phyloP scores from a whole-genome alignment of 257 asterid species.

The Penstemon eatonii region DNA sequence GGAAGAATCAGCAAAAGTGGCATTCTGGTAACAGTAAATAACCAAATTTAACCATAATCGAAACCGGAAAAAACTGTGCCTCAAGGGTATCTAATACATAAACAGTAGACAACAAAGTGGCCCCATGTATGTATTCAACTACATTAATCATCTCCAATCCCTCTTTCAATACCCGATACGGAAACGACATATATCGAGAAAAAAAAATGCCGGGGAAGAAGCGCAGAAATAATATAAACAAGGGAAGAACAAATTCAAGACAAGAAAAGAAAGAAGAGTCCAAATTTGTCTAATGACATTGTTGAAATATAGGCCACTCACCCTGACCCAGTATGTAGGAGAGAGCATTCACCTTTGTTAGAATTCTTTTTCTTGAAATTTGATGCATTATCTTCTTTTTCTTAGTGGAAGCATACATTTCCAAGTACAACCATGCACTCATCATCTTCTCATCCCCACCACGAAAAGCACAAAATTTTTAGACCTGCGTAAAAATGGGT shows the following conservation, averaged over 20 bases:
- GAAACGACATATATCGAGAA: constrained; percentile 26
- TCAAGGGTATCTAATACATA: constrained; percentile 31
- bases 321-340: constrained; percentile 29
- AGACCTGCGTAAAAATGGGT: constrained; percentile 28
- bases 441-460: constrained; percentile 50
- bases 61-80: constrained; percentile 29
- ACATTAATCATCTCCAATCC: constrained; percentile 33
- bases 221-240: constrained; percentile 34
- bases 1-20: constrained; percentile 17
- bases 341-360: constrained; percentile 39
- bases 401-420: constrained; percentile 68
- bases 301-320: constrained; percentile 67
- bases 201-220: constrained; percentile 17
- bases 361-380: constrained; percentile 27
- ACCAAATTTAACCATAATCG: constrained; percentile 24
- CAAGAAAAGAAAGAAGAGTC: constrained; percentile 78
- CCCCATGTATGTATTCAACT: constrained; percentile 42
- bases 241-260: constrained; percentile 45
- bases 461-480: constrained; percentile 41
- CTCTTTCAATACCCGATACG: constrained; percentile 23
- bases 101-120: constrained; percentile 38
- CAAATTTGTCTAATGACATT: constrained; percentile 55
- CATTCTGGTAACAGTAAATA: constrained; percentile 14
- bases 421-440: constrained; percentile 43
- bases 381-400: constrained; percentile 51